Evolutionary conservation across 108 stramenopile genomes (phyloP).

Genomic region (Fragilariopsis cylindrus): DNA sequence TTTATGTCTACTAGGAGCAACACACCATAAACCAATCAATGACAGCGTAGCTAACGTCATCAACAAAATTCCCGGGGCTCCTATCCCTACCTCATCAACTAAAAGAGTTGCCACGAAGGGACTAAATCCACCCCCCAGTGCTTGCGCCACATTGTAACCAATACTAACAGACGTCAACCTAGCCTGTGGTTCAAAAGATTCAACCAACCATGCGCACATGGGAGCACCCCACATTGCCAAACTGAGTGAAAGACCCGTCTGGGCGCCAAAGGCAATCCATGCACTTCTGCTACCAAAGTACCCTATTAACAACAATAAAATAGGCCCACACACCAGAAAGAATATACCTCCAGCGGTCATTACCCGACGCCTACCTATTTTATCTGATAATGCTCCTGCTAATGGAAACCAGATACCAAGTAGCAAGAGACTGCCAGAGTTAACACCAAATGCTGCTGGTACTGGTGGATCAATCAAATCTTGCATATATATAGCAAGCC

Average conservation of each 20-base stretch:
- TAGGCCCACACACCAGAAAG: conserved; percentile 39
- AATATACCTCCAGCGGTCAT: conserved; percentile 62
- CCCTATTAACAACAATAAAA: conserved; percentile 45
- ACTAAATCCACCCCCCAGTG: conserved; percentile 48
- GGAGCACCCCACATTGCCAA: conserved; percentile 76
- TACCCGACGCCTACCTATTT: conserved; percentile 42
- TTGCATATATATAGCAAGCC: conserved; percentile 73
- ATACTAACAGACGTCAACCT: conserved; percentile 71
- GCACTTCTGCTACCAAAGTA: conserved; percentile 4
- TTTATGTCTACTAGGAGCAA: conserved; percentile 31
- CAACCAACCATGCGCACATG: conserved; percentile 80
- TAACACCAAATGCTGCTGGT: conserved; percentile 60
- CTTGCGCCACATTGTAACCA: conserved; percentile 80
- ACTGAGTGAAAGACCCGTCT: conserved; percentile 50
- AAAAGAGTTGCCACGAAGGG: conserved; percentile 60
- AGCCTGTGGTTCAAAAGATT: conserved; percentile 61
- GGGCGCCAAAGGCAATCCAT: conserved; percentile 30
- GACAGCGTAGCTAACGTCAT: conserved; percentile 42
- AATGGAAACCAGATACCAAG: conserved; percentile 45
- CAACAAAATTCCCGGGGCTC: conserved; percentile 53
- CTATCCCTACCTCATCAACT: conserved; percentile 38
- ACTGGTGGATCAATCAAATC: conserved; percentile 65
- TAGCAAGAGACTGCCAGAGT: conserved; percentile 46
- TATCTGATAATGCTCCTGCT: conserved; percentile 58
- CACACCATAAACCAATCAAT: conserved; percentile 48